Percentiles rank a stretch among this genome's conserved stretches.
Conservation (phyloP, 345 rosid species). For the Diplotaxis tenuifolia region DNA sequence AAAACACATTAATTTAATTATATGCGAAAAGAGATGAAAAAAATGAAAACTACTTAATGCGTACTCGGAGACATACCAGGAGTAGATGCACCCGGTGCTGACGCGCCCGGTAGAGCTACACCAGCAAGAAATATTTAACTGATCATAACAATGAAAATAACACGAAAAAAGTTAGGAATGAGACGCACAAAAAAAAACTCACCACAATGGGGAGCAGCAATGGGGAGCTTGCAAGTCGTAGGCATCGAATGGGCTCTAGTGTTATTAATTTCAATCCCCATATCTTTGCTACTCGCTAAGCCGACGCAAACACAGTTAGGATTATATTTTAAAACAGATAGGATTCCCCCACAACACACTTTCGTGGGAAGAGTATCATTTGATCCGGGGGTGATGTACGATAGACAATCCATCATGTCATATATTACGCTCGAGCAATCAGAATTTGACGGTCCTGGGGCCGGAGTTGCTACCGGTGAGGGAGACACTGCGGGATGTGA, state of each 20-base stretch:
- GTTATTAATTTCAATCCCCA: slow-evolving; percentile 44
- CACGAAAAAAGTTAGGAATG: not conserved
- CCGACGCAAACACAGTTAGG: slow-evolving; percentile 47
- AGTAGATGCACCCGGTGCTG: slow-evolving; percentile 18
- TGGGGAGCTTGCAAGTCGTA: slow-evolving; percentile 32
- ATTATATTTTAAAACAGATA: slow-evolving; percentile 29
- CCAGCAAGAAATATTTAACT: not conserved
- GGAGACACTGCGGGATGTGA: slow-evolving; percentile 4
- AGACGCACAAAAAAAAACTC: not conserved
- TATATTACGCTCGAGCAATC: slow-evolving; percentile 40
- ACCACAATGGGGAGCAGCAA: slow-evolving; percentile 31
- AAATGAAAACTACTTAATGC: not conserved
- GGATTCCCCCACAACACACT: slow-evolving; percentile 45
- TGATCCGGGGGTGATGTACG: slow-evolving; percentile 32
- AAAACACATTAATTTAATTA: not conserved
- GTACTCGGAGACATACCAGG: slow-evolving; percentile 21
- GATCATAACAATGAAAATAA: not conserved
- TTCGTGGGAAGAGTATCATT: slow-evolving; percentile 7
- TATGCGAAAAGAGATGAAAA: not conserved
- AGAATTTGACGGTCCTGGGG: slow-evolving; percentile 25
- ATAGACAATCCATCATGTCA: slow-evolving; percentile 46
- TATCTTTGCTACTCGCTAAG: slow-evolving; percentile 2
- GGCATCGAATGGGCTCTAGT: slow-evolving; percentile 40
- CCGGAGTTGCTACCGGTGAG: slow-evolving; percentile 9
- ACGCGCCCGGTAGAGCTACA: not conserved